Conservation (phyloP, 306 rosid species). For the Gynostemma pentaphyllum region DNA sequence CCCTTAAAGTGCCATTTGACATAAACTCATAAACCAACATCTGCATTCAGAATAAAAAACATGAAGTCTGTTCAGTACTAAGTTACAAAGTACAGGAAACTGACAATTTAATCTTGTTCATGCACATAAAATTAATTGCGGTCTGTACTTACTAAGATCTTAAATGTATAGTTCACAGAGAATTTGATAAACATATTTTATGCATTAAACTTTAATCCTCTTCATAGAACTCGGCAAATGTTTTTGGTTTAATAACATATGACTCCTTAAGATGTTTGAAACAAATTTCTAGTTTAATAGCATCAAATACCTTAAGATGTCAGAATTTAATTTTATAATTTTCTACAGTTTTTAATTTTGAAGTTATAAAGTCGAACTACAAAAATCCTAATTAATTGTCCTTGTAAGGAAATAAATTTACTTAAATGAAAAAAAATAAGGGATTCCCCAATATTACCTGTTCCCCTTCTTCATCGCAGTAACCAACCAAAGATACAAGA, state of each 20-base stretch:
- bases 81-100: conserved; percentile 4
- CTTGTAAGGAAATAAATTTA: too few relatives aligned
- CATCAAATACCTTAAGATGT: too few relatives aligned
- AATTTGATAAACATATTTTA: background rate
- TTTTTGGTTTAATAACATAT: background rate
- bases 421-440: conserved; percentile 2
- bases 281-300: too few relatives aligned
- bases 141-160: background rate
- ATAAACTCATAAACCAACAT: conserved; percentile 91
- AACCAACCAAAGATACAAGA: conserved; percentile 71
- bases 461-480: conserved; percentile 73
- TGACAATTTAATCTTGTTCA: background rate
- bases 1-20: conserved; percentile 83
- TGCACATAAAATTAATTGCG: background rate
- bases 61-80: conserved; percentile 11
- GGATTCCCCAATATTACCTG: conserved; percentile 35
- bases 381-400: too few relatives aligned
- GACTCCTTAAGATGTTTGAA: background rate
- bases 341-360: too few relatives aligned
- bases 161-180: background rate
- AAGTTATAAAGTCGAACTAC: too few relatives aligned
- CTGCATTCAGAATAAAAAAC: conserved; percentile 41
- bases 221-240: background rate
- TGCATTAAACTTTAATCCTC: background rate
- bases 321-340: too few relatives aligned